These are phyloP conservation scores for Phytophthora rubi DNA, from an alignment of 352 stramenopile species.

Conservation along the genomic window DNA sequence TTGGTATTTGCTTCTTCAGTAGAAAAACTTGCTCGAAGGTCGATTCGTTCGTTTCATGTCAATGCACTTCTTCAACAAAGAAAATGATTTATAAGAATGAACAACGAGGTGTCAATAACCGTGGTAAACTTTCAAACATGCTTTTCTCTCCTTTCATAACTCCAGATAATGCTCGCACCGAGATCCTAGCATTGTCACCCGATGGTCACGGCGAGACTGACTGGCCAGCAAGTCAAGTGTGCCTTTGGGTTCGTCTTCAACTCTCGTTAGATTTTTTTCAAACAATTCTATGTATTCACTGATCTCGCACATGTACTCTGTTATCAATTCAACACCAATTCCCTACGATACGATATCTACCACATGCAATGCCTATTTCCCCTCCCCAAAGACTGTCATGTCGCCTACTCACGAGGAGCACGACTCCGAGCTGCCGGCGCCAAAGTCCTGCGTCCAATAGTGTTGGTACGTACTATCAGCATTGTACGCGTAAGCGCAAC, in stretches of 20 bases:
- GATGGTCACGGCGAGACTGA: background rate
- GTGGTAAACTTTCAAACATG: background rate
- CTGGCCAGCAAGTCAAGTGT: background rate
- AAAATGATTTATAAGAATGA: background rate
- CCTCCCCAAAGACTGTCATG: background rate
- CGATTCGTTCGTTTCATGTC: background rate
- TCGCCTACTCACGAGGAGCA: conserved; percentile 24
- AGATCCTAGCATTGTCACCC: background rate
- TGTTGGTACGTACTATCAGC: conserved; percentile 44
- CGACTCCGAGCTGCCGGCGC: conserved; percentile 26
- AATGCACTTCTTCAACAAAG: background rate
- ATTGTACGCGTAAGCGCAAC: conserved; percentile 54
- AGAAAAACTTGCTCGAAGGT: background rate
- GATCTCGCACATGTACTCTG: background rate
- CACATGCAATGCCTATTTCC: background rate
- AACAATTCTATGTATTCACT: background rate
- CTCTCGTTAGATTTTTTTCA: background rate
- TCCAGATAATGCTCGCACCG: too few species aligned
- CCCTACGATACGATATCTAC: background rate
- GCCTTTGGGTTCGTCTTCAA: background rate
- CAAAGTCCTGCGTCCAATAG: conserved; percentile 75
- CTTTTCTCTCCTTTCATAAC: too few species aligned
- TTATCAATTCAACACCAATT: background rate
- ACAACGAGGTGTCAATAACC: background rate
- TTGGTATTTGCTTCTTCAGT: background rate